Base-by-base conservation (phyloP, 2,329 filamentous ascomycete species). In the Triangularia verruculosa region DNA sequence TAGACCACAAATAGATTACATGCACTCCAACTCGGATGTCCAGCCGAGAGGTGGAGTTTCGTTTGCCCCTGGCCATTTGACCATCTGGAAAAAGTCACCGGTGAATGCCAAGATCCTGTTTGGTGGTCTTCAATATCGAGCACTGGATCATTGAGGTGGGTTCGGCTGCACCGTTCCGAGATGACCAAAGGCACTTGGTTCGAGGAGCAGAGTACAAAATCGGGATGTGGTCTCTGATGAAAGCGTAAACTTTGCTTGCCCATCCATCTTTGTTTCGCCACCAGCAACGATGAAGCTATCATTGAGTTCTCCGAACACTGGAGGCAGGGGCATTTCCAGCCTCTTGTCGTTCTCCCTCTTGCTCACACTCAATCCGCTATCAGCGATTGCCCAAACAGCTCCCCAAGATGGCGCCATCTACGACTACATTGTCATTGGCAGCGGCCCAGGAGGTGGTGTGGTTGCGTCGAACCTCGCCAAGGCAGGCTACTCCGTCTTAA, bases 341-440 rank as follows among this genome's bases (percentile, higher is more conserved):
- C 32, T 66, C 28, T 25, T 62, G 13, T 59, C 64, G 12, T 51
- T 61, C 9, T 28, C 64, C n/a, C 64, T 66, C 6, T 34, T 64
- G 1, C 20, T 28, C 9, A 27, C 51, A 5, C 30, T 61, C 22
- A 56, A 57, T 47, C 54, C 25, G 8, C 47, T 59, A 4, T 32
- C 55, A 17, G 59, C 30, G 6, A 52, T 28, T 25, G 63, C 55
- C 22, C 59, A 62, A 32, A 57, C 59, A 5, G 59, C 59, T 2
- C 59, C 59, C n/a, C 15, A 12, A 2, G 59, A 61, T 51, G 59
- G 59, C 30, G 64, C 61, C 17, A 54, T 60, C n/a, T 85, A 85
- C 69, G 83, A 85, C 65, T 86, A 84, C 73, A 77, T 85, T 20
- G 77, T 86, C 11, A 78, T 85, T 24, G 83, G 83, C 7, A 82